Conservation (phyloP, 1,284 basidiomycete species). For the Cronartium quercuum region DNA sequence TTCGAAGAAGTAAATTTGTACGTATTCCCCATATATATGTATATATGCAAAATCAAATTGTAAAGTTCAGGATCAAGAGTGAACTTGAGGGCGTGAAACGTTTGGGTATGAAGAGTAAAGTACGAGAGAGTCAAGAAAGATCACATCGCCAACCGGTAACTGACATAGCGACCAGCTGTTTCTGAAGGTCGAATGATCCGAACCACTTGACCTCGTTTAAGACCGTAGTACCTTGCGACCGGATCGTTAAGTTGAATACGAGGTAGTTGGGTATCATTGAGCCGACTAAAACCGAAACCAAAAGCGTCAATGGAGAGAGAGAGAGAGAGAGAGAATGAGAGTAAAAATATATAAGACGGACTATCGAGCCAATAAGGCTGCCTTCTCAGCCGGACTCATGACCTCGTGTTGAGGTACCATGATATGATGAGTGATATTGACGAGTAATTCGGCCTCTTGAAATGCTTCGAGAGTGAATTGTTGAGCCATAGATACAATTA, state of each 20-base stretch:
- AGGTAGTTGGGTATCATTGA: constrained; percentile 96
- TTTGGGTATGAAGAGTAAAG: not conserved
- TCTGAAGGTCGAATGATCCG: constrained; percentile 96
- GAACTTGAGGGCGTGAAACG: not conserved
- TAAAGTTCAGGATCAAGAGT: not conserved
- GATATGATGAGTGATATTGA: constrained; percentile 90
- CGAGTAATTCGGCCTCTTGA: constrained; percentile 87
- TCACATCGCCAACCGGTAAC: constrained; percentile 62
- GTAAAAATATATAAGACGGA: constrained; percentile 51
- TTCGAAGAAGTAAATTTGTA: too few relatives aligned
- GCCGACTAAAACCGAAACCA: constrained; percentile 59
- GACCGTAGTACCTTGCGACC: constrained; percentile 93
- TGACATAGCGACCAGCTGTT: constrained; percentile 89
- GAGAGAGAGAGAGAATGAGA: constrained; percentile 15
- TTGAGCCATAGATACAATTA: constrained; percentile 76
- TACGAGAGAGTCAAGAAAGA: not conserved
- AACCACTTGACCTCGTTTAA: constrained; percentile 90
- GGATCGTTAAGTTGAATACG: constrained; percentile 94
- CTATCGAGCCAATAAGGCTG: constrained; percentile 82
- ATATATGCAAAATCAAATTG: too few relatives aligned
- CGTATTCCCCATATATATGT: too few relatives aligned
- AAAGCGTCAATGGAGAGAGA: not conserved
- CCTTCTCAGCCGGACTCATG: constrained; percentile 78
- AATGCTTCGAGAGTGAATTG: constrained; percentile 92
- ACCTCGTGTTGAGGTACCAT: constrained; percentile 92